A percentile compares a stretch with the other conserved stretches of the same genome.
phyloP scores from a whole-genome alignment of 1,284 basidiomycete species.

The Ceratobasidium sp. region DNA sequence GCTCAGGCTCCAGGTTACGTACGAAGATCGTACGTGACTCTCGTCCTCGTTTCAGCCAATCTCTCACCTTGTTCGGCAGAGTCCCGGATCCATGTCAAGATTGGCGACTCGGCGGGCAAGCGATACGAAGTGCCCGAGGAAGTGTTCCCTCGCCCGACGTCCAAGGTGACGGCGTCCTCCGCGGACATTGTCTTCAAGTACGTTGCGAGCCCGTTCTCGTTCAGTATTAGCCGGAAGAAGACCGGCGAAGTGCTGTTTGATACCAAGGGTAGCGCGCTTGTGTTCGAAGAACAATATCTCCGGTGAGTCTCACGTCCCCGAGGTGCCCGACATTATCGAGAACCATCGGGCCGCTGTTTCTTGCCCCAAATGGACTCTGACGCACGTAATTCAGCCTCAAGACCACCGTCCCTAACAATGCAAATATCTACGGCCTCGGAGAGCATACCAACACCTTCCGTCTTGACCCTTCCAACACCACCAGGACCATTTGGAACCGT shows the following conservation, averaged over 20 bases:
- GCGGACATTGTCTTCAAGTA: conserved; percentile 65
- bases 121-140: conserved; percentile 55
- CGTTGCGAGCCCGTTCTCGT: conserved; percentile 70
- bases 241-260: conserved; percentile 72
- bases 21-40: conserved; percentile 64
- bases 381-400: conserved; percentile 23
- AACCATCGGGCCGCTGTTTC: neutral
- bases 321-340: neutral
- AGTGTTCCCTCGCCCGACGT: conserved; percentile 51
- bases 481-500: conserved; percentile 71
- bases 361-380: neutral
- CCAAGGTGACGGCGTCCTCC: conserved; percentile 38
- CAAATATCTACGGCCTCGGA: conserved; percentile 80
- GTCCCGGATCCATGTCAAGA: conserved; percentile 72
- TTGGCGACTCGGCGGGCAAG: conserved; percentile 53
- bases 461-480: conserved; percentile 65
- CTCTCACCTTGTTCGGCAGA: conserved; percentile 52
- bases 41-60: conserved; percentile 11
- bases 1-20: conserved; percentile 68
- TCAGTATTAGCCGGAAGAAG: conserved; percentile 65
- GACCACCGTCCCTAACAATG: conserved; percentile 56
- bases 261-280: conserved; percentile 65
- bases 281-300: conserved; percentile 81
- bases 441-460: conserved; percentile 74
- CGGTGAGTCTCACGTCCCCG: conserved; percentile 60